Evolutionary conservation across 2,329 filamentous ascomycete genomes (phyloP), one percentile per base, ranked within the genome.

Genomic region (Decorospora gaudefroyi): DNA sequence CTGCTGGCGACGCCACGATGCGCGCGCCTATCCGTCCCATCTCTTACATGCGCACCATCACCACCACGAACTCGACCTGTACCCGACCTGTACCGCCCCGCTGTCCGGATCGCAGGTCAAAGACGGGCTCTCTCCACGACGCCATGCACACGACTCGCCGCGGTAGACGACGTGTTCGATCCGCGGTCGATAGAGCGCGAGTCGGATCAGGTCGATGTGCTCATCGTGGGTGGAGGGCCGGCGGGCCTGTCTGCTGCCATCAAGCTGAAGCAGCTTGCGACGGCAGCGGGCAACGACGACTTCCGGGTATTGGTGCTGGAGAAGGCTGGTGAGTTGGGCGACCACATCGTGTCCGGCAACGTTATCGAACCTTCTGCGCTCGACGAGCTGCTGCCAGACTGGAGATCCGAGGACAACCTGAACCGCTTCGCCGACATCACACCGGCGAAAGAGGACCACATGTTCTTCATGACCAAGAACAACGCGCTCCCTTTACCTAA

Each of bases 141-240:
- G 18, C 48, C 61, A 36, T 62, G 63, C 39, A 37, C 59, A 36
- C 55, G 59, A 34, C 57, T 70, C 19, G 57, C 58, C 25, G 69
- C 73, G 11, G 67, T 65, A 2, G 69, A 74, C 30, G 71, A 74
- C 40, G 62, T 61, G 23, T 73, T 75, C 49, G 72, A 77, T 47
- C 72, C 74, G 13, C 61, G 64, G 21, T 71, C 77, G 42, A 77
- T 91, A 45, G 92, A 97, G 55, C 86, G 93, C 55, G 93, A 97
- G 71, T 87, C 84, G 40, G 93, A 99, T 64, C 77, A 93, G 73
- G 93, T 99, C 19, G 93, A 99, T 72, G 91, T 99, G 19, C 95
- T 90, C 72, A 97, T 99, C 64, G 84, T 99, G 40, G 93, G 93
- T 64, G 93, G 89, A 70, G 92, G 93, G n/a, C 93, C 93, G 39